phyloP scores from a whole-genome alignment of 331 rosid genomes.

The Dryas integrifolia region DNA sequence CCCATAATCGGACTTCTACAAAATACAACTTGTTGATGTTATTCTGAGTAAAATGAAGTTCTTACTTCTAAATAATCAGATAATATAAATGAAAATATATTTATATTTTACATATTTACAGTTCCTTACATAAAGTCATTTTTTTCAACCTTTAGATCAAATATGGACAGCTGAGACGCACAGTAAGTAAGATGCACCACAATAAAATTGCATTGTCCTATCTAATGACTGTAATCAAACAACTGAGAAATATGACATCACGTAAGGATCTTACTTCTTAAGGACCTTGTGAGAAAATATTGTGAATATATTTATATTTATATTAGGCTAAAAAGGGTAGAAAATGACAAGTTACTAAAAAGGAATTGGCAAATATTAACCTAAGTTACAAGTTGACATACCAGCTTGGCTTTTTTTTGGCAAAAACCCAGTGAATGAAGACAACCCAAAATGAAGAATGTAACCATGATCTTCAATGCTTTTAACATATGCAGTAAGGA shows the following conservation, averaged over 20 bases:
- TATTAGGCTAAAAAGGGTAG: not conserved
- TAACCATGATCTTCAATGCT: constrained; percentile 96
- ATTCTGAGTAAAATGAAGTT: not conserved
- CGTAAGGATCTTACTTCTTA: not conserved
- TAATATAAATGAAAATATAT: not conserved
- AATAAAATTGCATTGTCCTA: not conserved
- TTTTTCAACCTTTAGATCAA: not conserved
- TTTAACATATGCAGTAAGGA: constrained; percentile 75
- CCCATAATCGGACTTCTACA: not conserved
- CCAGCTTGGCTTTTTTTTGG: constrained; percentile 55
- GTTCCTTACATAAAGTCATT: not conserved
- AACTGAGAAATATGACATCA: not conserved
- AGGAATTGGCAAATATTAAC: constrained; percentile 16
- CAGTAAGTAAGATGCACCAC: no score
- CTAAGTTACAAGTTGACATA: constrained; percentile 27
- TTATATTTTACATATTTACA: not conserved
- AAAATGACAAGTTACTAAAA: not conserved
- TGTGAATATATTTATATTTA: not conserved
- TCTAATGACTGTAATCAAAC: not conserved
- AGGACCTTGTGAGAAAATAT: not conserved
- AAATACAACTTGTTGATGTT: not conserved
- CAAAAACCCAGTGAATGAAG: constrained; percentile 79
- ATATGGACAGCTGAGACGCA: not conserved
- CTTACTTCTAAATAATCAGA: not conserved
- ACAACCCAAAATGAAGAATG: constrained; percentile 88